Evolutionary conservation across 2,329 filamentous ascomycete genomes (phyloP), one percentile per base, ranked within the genome.

Genomic region (Sodiomyces alkalinus): DNA sequence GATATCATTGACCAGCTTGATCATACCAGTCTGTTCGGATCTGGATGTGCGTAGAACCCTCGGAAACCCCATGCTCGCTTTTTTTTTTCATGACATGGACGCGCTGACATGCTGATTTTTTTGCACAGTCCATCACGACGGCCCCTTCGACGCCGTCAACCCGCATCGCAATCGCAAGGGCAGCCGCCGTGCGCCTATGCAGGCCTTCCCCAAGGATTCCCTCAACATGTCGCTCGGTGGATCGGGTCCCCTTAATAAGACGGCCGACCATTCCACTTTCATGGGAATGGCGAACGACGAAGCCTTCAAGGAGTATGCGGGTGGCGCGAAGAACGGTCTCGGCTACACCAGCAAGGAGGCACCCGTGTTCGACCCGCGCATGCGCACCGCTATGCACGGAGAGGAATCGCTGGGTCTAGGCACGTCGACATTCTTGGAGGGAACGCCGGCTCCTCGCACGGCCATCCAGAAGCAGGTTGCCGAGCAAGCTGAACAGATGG

Each of bases 1-100:
- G 90, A 98, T 49, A 69, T 96, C 25, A 96, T 98, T 44, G 90
- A 98, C 57, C 87, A 94, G 51, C 62, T 98, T 39, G 90, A 96
- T 58, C 86, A 90, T 37, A 94, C 86, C 4, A 86, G 86, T 50
- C 92, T 96, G 41, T 94, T 92, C 47, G 87, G 90, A 32, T 82
- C 80, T 43, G 86, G 87, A 55, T 61, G 83, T 92, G 62, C 57
- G 81, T 73, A 26, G n/a, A n/a, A n/a, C n/a, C n/a, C n/a, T n/a
- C n/a, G n/a, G n/a, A n/a, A n/a, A n/a, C n/a, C n/a, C n/a, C n/a
- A n/a, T n/a, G n/a, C n/a, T n/a, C n/a, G n/a, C n/a, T n/a, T n/a
- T n/a, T n/a, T n/a, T n/a, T n/a, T n/a, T n/a, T n/a, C n/a, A n/a
- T n/a, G n/a, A n/a, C n/a, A n/a, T n/a, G n/a, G n/a, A n/a, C n/a